phyloP scores from a whole-genome alignment of 306 rosid genomes.

The Datisca glomerata region DNA sequence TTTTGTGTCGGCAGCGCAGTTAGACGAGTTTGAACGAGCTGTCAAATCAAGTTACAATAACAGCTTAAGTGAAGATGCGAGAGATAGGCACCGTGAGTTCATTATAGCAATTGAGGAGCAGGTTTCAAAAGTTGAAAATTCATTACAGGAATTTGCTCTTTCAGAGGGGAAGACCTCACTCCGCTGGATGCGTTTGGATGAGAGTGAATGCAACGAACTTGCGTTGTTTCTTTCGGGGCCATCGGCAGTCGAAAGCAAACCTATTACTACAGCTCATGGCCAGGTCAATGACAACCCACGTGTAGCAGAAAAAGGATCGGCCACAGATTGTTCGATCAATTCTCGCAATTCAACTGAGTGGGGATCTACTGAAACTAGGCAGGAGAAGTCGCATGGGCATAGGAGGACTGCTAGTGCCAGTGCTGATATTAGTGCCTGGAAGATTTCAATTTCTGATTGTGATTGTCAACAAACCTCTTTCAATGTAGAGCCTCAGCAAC shows the following conservation, averaged over 20 bases:
- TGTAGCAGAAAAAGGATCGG: slow-evolving; percentile 16
- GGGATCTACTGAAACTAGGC: slow-evolving; percentile 20
- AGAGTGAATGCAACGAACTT: slow-evolving; percentile 75
- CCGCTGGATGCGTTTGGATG: slow-evolving; percentile 74
- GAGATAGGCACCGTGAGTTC: slow-evolving; percentile 63
- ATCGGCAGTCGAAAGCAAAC: slow-evolving; percentile 17
- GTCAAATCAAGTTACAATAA: slow-evolving; percentile 52
- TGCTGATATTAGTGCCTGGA: slow-evolving; percentile 71
- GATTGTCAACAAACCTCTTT: slow-evolving; percentile 22
- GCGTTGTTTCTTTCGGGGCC: slow-evolving; percentile 71
- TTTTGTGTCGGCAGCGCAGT: slow-evolving; percentile 39
- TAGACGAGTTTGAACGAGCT: slow-evolving; percentile 77
- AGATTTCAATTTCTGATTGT: slow-evolving; percentile 57
- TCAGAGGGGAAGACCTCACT: slow-evolving; percentile 35
- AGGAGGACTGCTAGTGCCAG: slow-evolving; percentile 91
- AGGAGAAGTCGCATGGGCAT: slow-evolving; percentile 52
- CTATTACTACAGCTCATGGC: slow-evolving; percentile 4
- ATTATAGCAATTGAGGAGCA: slow-evolving; percentile 48
- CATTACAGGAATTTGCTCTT: slow-evolving; percentile 35
- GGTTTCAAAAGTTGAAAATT: slow-evolving; percentile 38
- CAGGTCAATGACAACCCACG: slow-evolving; percentile 26
- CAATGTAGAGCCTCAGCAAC: slow-evolving; percentile 24
- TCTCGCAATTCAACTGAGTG: slow-evolving; percentile 22
- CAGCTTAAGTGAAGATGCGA: slow-evolving; percentile 42
- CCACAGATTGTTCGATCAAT: slow-evolving; percentile 20